These are phyloP conservation scores for Agroathelia rolfsii DNA, from an alignment of 1,284 basidiomycete genomes.

Conservation along the genomic window DNA sequence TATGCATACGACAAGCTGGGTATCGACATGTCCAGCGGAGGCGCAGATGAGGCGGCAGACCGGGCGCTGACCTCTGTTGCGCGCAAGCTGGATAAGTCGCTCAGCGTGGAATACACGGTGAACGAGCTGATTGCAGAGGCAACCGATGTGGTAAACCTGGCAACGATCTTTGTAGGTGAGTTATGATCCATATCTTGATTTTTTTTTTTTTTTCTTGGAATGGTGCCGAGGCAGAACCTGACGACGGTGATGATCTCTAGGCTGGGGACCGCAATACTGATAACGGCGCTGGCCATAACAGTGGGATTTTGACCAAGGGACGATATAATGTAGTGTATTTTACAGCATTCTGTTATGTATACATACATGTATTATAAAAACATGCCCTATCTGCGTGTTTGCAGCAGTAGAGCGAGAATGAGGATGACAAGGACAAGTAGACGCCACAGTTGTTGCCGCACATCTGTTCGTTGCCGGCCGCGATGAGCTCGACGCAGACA, in stretches of 20 bases:
- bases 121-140: constrained; percentile 91
- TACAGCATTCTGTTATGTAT: no score
- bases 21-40: constrained; percentile 51
- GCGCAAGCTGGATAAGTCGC: constrained; percentile 71
- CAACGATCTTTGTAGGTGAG: constrained; percentile 69
- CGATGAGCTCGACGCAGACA: no score
- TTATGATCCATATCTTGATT: constrained; percentile 6
- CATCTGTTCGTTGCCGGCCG: no score
- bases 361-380: no score
- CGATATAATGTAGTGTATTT: no score
- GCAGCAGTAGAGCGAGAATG: no score
- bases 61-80: constrained; percentile 74
- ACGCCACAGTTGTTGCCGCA: no score
- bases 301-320: no score
- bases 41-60: constrained; percentile 82
- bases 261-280: constrained; percentile 28
- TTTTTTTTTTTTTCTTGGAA: background rate
- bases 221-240: constrained; percentile 16
- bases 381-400: no score
- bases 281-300: no score
- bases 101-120: constrained; percentile 90
- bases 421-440: no score
- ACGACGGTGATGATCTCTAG: constrained; percentile 16
- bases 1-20: constrained; percentile 31
- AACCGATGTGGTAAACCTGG: constrained; percentile 68